phyloP scores from a whole-genome alignment of 2,329 filamentous ascomycete species.

The Metarhizium rileyi region DNA sequence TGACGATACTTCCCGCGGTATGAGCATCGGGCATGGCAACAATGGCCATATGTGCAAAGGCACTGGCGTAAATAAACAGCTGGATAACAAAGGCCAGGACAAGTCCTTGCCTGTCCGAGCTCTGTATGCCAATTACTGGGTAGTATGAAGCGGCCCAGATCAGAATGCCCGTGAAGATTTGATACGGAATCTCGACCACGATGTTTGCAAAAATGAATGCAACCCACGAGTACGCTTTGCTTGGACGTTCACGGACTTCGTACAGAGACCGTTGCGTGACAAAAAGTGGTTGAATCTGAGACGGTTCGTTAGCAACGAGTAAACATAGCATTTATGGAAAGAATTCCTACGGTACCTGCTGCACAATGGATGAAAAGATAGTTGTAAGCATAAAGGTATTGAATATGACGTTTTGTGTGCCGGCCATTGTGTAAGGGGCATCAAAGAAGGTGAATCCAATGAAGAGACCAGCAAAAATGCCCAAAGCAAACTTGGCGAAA shows the following conservation, averaged over 20 bases:
- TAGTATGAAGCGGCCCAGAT: conserved; percentile 62
- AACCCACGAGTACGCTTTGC: conserved; percentile 66
- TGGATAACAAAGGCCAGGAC: conserved; percentile 55
- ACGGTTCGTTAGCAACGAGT: conserved; percentile 21
- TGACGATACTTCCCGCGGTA: conserved; percentile 55
- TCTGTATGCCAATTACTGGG: conserved; percentile 41
- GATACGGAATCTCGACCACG: conserved; percentile 63
- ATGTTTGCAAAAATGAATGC: conserved; percentile 65
- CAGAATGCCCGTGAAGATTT: conserved; percentile 52
- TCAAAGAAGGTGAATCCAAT: conserved; percentile 65
- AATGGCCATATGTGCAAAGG: conserved; percentile 67
- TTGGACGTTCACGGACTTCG: conserved; percentile 66
- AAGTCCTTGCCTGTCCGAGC: conserved; percentile 48
- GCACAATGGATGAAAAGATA: conserved; percentile 61
- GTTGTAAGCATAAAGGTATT: conserved; percentile 66
- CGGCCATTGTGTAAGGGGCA: conserved; percentile 45
- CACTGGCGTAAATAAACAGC: conserved; percentile 61
- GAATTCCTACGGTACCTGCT: conserved; percentile 34
- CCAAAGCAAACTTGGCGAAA: conserved; percentile 60
- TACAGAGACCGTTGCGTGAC: conserved; percentile 65
- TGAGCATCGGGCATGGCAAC: conserved; percentile 59
- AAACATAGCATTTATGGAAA: conserved; percentile 14
- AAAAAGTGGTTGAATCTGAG: conserved; percentile 63
- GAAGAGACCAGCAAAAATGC: conserved; percentile 52
- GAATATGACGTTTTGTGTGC: conserved; percentile 69